Percentiles rank a stretch among this genome's conserved stretches.
phyloP scores from a whole-genome alignment of 2,329 filamentous ascomycete genomes.

The Xylaria sp. region DNA sequence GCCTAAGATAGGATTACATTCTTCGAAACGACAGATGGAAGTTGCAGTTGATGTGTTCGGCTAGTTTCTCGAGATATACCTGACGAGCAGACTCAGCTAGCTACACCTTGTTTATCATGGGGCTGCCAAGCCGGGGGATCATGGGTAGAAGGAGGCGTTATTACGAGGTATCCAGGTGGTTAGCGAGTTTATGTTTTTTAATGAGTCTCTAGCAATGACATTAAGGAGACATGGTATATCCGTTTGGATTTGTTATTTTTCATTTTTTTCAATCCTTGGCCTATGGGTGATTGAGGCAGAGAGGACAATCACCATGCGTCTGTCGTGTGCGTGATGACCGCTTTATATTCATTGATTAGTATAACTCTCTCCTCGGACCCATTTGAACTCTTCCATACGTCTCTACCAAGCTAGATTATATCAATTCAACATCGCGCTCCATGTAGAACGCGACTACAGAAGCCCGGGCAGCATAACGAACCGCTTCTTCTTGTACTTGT shows the following conservation, averaged over 20 bases:
- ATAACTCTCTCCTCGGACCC: not conserved
- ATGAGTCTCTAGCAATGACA: constrained; percentile 5
- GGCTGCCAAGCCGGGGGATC: not conserved
- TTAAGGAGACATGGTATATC: not conserved
- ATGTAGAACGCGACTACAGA: constrained; percentile 59
- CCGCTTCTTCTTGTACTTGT: constrained; percentile 95
- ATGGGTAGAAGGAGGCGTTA: constrained; percentile 9
- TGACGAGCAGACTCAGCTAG: too few relatives aligned
- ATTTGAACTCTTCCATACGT: not conserved
- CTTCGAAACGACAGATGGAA: not conserved
- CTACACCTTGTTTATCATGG: not conserved
- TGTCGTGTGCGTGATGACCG: not conserved
- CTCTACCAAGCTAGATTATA: not conserved
- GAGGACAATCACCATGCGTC: not conserved
- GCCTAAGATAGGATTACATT: too few relatives aligned
- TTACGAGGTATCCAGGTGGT: not conserved
- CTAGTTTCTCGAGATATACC: not conserved
- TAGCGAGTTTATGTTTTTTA: constrained; percentile 16
- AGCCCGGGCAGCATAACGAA: constrained; percentile 84
- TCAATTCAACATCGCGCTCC: not conserved
- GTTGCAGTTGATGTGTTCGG: not conserved
- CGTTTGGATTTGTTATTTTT: constrained; percentile 1
- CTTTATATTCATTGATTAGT: not conserved
- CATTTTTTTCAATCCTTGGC: not conserved
- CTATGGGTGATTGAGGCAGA: constrained; percentile 24